phyloP scores from a whole-genome alignment of 2,329 filamentous ascomycete species.

The Metarhizium guizhouense region DNA sequence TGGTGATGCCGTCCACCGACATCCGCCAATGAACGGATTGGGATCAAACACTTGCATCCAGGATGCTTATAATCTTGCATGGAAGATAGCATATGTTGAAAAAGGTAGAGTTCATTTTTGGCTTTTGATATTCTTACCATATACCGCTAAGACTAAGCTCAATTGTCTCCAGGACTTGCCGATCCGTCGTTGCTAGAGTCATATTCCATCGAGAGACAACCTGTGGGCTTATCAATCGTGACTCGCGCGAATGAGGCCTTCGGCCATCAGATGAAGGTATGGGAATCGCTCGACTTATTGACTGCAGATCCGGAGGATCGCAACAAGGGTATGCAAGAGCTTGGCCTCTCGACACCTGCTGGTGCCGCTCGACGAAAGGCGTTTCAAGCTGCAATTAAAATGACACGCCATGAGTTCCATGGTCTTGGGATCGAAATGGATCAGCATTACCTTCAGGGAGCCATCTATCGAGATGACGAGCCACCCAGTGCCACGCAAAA shows the following conservation, averaged over 20 bases:
- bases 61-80: constrained; percentile 47
- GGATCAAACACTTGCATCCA: constrained; percentile 51
- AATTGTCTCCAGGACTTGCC: constrained; percentile 12
- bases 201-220: constrained; percentile 38
- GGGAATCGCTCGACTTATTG: constrained; percentile 19
- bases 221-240: constrained; percentile 38
- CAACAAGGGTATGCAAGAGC: too few species aligned
- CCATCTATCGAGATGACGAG: constrained; percentile 37
- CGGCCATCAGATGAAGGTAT: constrained; percentile 38
- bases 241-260: constrained; percentile 48
- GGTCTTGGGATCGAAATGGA: constrained; percentile 52
- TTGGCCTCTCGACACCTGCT: too few species aligned
- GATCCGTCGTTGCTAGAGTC: constrained; percentile 29
- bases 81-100: constrained; percentile 42
- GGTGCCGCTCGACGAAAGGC: too few species aligned
- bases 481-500: not conserved
- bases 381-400: too few species aligned
- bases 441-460: constrained; percentile 40
- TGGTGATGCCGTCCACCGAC: constrained; percentile 49
- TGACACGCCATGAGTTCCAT: constrained; percentile 35
- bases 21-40: constrained; percentile 48
- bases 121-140: too few species aligned
- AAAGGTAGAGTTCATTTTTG: constrained; percentile 6
- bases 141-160: too few species aligned
- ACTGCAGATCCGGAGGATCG: too few species aligned